Evolutionary conservation across 2,329 filamentous ascomycete species (phyloP).

Genomic region (Phialophora tarda): DNA sequence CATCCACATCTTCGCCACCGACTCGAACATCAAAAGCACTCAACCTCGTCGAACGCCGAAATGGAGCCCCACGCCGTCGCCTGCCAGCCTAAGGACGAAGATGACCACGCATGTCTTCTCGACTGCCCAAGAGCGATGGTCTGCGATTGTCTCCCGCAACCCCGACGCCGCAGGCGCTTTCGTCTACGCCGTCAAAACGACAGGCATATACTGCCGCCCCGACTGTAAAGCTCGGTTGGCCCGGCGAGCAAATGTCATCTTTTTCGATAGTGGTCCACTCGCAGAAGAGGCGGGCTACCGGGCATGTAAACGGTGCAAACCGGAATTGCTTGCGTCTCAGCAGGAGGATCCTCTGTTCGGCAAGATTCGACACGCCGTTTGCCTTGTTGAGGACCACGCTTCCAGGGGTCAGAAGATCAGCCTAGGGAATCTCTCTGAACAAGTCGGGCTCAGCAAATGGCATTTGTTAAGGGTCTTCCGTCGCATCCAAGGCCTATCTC

Average conservation of each 20-base stretch:
- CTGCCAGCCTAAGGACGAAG: neutral
- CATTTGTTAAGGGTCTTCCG: constrained; percentile 64
- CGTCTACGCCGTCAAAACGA: constrained; percentile 62
- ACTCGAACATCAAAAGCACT: neutral
- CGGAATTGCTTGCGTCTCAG: constrained; percentile 43
- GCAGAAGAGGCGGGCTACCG: constrained; percentile 59
- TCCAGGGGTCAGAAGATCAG: constrained; percentile 36
- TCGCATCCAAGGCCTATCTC: constrained; percentile 57
- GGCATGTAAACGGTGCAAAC: constrained; percentile 62
- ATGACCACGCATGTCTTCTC: constrained; percentile 10
- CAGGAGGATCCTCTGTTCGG: constrained; percentile 14
- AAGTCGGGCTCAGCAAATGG: constrained; percentile 56
- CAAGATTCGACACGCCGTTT: constrained; percentile 17
- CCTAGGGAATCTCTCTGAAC: constrained; percentile 54
- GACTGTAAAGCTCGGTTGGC: constrained; percentile 64
- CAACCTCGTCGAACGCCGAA: neutral
- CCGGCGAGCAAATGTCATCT: constrained; percentile 60
- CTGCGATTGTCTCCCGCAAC: constrained; percentile 54
- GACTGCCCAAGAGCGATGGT: constrained; percentile 43
- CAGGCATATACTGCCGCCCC: constrained; percentile 62
- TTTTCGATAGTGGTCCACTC: constrained; percentile 55
- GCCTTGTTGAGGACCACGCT: constrained; percentile 4
- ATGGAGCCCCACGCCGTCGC: neutral
- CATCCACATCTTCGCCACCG: neutral
- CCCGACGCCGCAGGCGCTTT: constrained; percentile 52